phyloP scores from a whole-genome alignment of 2,329 filamentous ascomycete genomes.

The Colletotrichum spinosum region DNA sequence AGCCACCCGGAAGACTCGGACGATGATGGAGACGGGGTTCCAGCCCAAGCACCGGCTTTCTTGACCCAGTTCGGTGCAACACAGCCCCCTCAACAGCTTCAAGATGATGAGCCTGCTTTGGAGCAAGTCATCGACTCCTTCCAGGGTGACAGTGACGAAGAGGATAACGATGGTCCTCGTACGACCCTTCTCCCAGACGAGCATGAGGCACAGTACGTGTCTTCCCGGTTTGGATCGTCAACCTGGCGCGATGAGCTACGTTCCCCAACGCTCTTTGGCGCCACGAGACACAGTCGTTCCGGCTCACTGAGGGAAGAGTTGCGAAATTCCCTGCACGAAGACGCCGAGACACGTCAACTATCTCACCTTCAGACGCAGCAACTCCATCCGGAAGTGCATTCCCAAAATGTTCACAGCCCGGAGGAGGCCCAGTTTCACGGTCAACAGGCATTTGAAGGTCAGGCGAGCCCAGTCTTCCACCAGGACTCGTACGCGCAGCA shows the following conservation, averaged over 20 bases:
- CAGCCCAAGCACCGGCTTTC: constrained; percentile 13
- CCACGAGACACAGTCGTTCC: constrained; percentile 28
- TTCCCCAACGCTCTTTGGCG: constrained; percentile 20
- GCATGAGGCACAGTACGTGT: constrained; percentile 17
- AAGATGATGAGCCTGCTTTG: constrained; percentile 5
- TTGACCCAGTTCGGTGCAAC: constrained; percentile 12
- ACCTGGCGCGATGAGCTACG: constrained; percentile 30
- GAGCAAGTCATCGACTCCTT: constrained; percentile 33
- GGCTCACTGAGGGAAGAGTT: constrained; percentile 22
- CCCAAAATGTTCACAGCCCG: neutral
- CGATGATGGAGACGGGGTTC: constrained; percentile 15
- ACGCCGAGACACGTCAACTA: neutral
- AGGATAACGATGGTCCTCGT: constrained; percentile 21
- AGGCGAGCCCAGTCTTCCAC: neutral
- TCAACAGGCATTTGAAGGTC: neutral
- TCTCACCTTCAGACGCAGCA: constrained; percentile 2
- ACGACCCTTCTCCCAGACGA: constrained; percentile 23
- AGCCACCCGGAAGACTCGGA: constrained; percentile 39
- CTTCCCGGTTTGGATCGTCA: constrained; percentile 26
- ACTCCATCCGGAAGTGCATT: neutral
- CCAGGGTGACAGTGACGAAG: constrained; percentile 26
- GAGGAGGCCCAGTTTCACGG: constrained; percentile 6
- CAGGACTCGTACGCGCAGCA: neutral
- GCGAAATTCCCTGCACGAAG: constrained; percentile 13
- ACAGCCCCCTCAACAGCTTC: constrained; percentile 6